phyloP scores from a whole-genome alignment of 1,284 basidiomycete species.

The Papiliotrema fonsecae region DNA sequence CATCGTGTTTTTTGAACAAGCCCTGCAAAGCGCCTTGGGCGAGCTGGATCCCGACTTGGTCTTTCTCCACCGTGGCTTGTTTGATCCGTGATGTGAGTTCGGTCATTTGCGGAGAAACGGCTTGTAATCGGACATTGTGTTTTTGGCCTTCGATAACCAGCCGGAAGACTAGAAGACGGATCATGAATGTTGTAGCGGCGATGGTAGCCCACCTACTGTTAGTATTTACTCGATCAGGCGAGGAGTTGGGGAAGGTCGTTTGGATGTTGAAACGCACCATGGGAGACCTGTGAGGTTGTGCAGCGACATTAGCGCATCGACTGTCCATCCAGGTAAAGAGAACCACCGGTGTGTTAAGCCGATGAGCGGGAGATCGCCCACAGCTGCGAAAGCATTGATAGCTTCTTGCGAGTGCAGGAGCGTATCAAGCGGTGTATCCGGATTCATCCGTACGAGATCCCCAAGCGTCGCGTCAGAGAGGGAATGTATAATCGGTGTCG shows the following conservation, averaged over 20 bases:
- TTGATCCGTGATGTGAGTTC: conserved; percentile 55
- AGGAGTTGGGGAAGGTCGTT: neutral
- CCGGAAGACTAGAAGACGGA: conserved; percentile 67
- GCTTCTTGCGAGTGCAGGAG: conserved; percentile 46
- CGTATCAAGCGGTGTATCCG: conserved; percentile 32
- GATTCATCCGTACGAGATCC: conserved; percentile 36
- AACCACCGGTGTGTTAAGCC: conserved; percentile 59
- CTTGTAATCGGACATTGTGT: conserved; percentile 66
- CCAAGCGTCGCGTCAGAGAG: conserved; percentile 34
- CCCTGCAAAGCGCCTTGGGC: conserved; percentile 57
- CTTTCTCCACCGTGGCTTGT: conserved; percentile 51
- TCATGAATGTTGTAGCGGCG: conserved; percentile 62
- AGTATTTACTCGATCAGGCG: neutral
- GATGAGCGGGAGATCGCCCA: conserved; percentile 71
- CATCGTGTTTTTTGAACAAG: conserved; percentile 66
- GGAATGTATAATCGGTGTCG: conserved; percentile 1
- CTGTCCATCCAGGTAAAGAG: conserved; percentile 62
- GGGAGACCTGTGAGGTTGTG: conserved; percentile 71
- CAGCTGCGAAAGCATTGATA: conserved; percentile 53
- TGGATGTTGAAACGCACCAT: conserved; percentile 52
- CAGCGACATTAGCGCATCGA: conserved; percentile 62
- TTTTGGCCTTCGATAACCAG: conserved; percentile 62
- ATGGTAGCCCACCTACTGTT: conserved; percentile 64
- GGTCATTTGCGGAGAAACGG: conserved; percentile 59
- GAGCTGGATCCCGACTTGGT: conserved; percentile 57